Evolutionary conservation across 2,329 filamentous ascomycete genomes (phyloP).

Genomic region (Decorospora gaudefroyi): DNA sequence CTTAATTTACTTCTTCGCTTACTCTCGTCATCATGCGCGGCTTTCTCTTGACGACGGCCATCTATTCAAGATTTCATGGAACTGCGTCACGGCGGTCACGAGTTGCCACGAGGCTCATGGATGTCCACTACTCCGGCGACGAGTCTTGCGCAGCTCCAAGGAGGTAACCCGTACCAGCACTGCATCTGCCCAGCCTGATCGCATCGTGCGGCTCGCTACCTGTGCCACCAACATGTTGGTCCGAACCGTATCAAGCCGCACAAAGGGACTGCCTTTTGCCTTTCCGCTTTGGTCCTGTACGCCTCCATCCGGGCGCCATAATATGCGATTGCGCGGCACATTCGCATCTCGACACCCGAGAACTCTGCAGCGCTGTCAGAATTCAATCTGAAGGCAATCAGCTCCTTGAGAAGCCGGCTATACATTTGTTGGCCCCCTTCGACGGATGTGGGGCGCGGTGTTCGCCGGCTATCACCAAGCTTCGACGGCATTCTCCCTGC

Average conservation of each 20-base stretch:
- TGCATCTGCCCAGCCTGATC: too few relatives aligned
- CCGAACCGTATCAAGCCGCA: conserved; percentile 1
- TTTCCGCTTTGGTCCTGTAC: not conserved
- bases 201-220: too few relatives aligned
- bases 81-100: conserved; percentile 27
- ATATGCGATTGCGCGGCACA: conserved; percentile 3
- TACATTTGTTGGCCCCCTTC: conserved; percentile 4
- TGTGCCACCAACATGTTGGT: not conserved
- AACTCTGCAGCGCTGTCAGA: conserved; percentile 3
- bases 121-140: too few relatives aligned
- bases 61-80: conserved; percentile 12
- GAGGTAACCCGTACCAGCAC: too few relatives aligned
- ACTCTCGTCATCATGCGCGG: conserved; percentile 7
- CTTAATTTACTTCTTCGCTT: conserved; percentile 35
- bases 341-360: conserved; percentile 4
- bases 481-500: conserved; percentile 10
- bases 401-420: conserved; percentile 1
- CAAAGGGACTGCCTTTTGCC: conserved; percentile 1
- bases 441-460: conserved; percentile 14
- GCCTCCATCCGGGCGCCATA: conserved; percentile 1
- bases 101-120: conserved; percentile 9
- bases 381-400: conserved; percentile 11
- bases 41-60: not conserved
- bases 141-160: too few relatives aligned
- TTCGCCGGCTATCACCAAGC: conserved; percentile 4